Percentiles rank a stretch among this genome's conserved stretches.
Evolutionary conservation across 139 green algal species (phyloP).

Genomic region (Haematococcus sp.): DNA sequence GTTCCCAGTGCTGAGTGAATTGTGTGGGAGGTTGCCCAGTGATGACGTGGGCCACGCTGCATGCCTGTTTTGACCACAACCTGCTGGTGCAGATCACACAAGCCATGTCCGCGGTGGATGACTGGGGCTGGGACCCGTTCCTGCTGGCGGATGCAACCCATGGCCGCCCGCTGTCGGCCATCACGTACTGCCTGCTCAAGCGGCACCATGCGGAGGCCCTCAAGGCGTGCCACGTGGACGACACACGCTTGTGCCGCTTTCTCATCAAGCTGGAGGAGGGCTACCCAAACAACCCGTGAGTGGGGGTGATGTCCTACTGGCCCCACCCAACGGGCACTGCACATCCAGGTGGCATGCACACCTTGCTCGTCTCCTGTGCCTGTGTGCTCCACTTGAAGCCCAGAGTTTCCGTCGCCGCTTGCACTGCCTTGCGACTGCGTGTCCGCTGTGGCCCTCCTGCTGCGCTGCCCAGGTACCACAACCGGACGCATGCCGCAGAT

Average conservation of each 20-base stretch:
- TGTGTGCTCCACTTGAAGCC: too few relatives aligned
- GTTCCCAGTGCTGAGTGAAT: too few relatives aligned
- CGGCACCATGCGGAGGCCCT: conserved; percentile 3
- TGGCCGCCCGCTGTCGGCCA: conserved; percentile 21
- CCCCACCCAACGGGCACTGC: neutral
- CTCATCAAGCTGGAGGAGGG: conserved; percentile 32
- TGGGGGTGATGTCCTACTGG: neutral
- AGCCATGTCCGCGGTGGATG: conserved; percentile 5
- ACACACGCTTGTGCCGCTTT: conserved; percentile 8
- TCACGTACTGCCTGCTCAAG: conserved; percentile 28
- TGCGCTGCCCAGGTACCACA: neutral
- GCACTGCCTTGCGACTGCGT: too few relatives aligned
- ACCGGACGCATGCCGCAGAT: conserved; percentile 34
- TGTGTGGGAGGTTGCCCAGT: too few relatives aligned
- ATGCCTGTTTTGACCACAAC: too few relatives aligned
- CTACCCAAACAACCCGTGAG: too few relatives aligned
- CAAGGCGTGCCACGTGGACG: conserved; percentile 1
- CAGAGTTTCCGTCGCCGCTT: too few relatives aligned
- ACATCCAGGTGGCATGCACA: too few relatives aligned
- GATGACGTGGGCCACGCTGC: too few relatives aligned
- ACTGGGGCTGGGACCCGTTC: conserved; percentile 27
- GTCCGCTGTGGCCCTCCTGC: too few relatives aligned
- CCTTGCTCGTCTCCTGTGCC: too few relatives aligned
- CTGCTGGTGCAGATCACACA: conserved; percentile 16
- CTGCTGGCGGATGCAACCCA: conserved; percentile 12